phyloP scores from a whole-genome alignment of 176 grass and related monocot genomes.

The Bonia amplexicaulis region DNA sequence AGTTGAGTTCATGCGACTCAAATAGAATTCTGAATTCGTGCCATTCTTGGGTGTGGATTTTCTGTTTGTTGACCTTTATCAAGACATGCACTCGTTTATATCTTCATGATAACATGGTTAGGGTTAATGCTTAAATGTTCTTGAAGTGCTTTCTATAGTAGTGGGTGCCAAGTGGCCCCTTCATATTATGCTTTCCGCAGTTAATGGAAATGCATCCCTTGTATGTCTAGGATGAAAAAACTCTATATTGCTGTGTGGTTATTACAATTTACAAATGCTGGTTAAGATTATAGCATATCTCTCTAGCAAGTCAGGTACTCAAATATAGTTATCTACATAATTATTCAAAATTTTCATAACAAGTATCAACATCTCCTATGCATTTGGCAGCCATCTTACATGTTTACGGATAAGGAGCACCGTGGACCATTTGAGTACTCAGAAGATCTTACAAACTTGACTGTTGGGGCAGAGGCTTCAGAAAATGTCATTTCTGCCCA shows the following conservation, averaged over 20 bases:
- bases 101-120: background rate
- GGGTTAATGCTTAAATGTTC: background rate
- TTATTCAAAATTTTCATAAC: conserved; percentile 8
- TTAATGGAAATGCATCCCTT: conserved; percentile 19
- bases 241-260: background rate
- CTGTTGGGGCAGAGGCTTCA: conserved; percentile 52
- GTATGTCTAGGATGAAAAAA: background rate
- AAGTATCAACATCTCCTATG: conserved; percentile 24
- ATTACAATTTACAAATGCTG: conserved; percentile 21
- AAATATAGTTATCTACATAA: conserved; percentile 6
- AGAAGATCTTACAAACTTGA: conserved; percentile 72
- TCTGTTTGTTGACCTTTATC: background rate
- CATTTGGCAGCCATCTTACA: conserved; percentile 81
- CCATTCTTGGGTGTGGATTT: background rate
- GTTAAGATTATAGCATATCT: background rate
- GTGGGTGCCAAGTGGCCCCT: background rate
- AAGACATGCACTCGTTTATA: background rate
- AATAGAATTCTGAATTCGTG: background rate
- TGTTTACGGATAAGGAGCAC: conserved; percentile 98
- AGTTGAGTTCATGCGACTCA: background rate
- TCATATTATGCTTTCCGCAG: background rate
- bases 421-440: conserved; percentile 93
- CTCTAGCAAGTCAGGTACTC: background rate
- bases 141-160: background rate
- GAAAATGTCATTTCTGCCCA: conserved; percentile 70